These are phyloP conservation scores for Aspergillus sp. DNA, from an alignment of 2,329 filamentous ascomycete genomes.

Conservation along the genomic window DNA sequence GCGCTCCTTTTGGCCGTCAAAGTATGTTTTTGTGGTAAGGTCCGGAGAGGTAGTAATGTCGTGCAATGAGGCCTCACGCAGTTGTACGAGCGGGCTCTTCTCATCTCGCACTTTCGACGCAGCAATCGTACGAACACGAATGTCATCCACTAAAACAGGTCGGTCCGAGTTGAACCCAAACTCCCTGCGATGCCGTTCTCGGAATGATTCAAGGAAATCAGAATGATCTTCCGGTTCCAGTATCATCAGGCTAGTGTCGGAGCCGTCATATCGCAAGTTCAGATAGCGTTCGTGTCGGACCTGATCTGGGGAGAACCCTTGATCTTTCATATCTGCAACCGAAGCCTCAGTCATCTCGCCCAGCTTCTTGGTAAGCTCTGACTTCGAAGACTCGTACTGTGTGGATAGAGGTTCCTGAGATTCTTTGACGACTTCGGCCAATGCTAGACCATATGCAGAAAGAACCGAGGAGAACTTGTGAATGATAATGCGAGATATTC, in stretches of 20 bases:
- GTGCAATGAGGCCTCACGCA: conserved; percentile 39
- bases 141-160: conserved; percentile 85
- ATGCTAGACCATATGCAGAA: conserved; percentile 88
- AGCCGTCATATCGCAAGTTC: conserved; percentile 53
- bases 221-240: conserved; percentile 69
- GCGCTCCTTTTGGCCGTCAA: conserved; percentile 31
- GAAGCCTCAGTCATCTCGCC: conserved; percentile 69
- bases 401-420: conserved; percentile 63
- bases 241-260: conserved; percentile 52
- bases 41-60: conserved; percentile 62
- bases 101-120: conserved; percentile 58
- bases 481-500: conserved; percentile 80
- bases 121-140: conserved; percentile 83
- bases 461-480: conserved; percentile 90
- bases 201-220: conserved; percentile 80
- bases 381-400: conserved; percentile 47
- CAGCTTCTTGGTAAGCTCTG: conserved; percentile 66
- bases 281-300: conserved; percentile 48
- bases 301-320: conserved; percentile 45
- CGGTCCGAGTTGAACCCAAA: conserved; percentile 87
- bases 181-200: conserved; percentile 83
- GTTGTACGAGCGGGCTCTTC: conserved; percentile 72
- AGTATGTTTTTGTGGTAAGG: conserved; percentile 40
- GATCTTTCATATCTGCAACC: conserved; percentile 38
- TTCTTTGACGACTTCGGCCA: conserved; percentile 92